These are phyloP conservation scores for Coleophoma eucalyptorum DNA, from an alignment of 2,329 filamentous ascomycete genomes.

Conservation along the genomic window DNA sequence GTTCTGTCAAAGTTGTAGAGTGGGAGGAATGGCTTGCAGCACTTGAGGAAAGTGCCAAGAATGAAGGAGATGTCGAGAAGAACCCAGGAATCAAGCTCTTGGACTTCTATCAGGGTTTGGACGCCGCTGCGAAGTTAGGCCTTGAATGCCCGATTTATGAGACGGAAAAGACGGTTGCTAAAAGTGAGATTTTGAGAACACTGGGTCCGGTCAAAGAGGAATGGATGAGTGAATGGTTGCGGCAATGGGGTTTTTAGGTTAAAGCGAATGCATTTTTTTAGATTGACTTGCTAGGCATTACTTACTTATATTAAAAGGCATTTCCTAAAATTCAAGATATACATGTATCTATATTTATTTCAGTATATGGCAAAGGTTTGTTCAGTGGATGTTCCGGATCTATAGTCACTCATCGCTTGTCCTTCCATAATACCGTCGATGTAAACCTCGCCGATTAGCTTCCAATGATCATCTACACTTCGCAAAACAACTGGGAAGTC, in stretches of 20 bases:
- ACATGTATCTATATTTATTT: not conserved
- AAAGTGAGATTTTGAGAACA: conserved; percentile 21
- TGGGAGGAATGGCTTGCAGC: conserved; percentile 41
- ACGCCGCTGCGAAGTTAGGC: no score
- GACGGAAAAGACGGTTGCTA: conserved; percentile 19
- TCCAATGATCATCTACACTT: conserved; percentile 8
- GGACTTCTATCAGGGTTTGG: conserved; percentile 19
- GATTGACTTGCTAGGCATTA: no score
- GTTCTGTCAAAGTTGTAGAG: conserved; percentile 26
- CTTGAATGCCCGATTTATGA: not conserved
- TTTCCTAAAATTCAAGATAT: no score
- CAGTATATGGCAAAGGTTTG: not conserved
- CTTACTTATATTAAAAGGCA: no score
- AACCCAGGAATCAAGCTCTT: conserved; percentile 50
- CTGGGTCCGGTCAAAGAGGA: conserved; percentile 23
- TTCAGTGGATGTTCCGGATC: not conserved
- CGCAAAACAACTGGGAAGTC: conserved; percentile 8
- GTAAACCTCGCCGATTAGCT: conserved; percentile 22
- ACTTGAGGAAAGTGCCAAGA: conserved; percentile 36
- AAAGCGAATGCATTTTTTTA: no score
- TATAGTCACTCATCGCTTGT: conserved; percentile 8
- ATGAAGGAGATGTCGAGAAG: conserved; percentile 33
- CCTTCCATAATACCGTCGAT: conserved; percentile 24
- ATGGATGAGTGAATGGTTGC: conserved; percentile 32
- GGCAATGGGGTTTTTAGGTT: conserved; percentile 24